Base-by-base conservation (phyloP, 2,329 filamentous ascomycete species). In the Cordyceps farinosa region DNA sequence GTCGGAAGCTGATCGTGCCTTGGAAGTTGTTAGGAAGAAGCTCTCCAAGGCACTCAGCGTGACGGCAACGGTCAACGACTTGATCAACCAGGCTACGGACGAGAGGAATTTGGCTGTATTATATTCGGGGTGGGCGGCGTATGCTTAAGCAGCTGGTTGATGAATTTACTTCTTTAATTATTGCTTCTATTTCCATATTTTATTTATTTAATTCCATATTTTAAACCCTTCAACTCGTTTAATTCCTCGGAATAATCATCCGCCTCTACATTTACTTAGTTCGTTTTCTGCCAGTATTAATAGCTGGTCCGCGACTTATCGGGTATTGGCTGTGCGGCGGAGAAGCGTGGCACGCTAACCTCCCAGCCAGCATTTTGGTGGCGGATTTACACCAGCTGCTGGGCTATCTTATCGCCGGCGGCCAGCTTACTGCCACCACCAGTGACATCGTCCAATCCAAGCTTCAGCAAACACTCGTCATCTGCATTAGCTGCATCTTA, bases 21-120 rank as follows among this genome's bases (percentile, higher is more conserved):
- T 99, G 62, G 91, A 92, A 63, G 90, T 98, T 29, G 95, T 99
- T 63, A 87, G 91, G 73, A 98, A 97, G 84, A 99, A 99, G 79
- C 77, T 99, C 68, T 91, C 90, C 66, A 97, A 97, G 81, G 93
- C 91, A 2, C 76, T 99, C 73, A 99, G 94, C 74, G 94, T 97
- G 22, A 91, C 90, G 62, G 96, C 95, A 3, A 97, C 92, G 15
- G 95, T 99, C 61, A 98, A 97, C 71, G 95, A 99, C 73, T 78
- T 99, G 67, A 99, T 99, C 67, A 95, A 97, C 73, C 90, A 96
- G 77, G 94, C 95, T 8, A 94, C 90, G 1, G 95, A 99, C 75
- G 93, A 97, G 78, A 85, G 86, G 68, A 97, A 99, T 73, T 75
- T 99, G 71, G 94, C 95, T 2, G 88, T 97, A 48, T 77, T 99